These are phyloP conservation scores for Oryza longistaminata DNA, from an alignment of 176 grass and related monocot genomes.

Conservation along the genomic window DNA sequence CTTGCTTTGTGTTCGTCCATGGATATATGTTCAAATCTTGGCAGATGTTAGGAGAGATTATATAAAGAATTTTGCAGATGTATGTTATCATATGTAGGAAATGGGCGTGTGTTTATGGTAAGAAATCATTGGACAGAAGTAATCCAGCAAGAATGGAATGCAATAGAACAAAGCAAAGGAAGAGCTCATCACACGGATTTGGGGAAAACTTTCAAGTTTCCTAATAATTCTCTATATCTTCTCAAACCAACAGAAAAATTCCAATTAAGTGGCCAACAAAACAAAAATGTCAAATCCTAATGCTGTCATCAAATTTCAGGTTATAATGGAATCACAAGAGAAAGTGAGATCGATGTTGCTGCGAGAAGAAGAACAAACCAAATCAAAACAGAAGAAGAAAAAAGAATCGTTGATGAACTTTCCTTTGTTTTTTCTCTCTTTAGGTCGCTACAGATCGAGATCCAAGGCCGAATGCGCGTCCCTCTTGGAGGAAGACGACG, in stretches of 20 bases:
- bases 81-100: slow-evolving; percentile 83
- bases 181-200: slow-evolving; percentile 41
- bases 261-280: slow-evolving; percentile 31
- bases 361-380: slow-evolving; percentile 9
- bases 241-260: slow-evolving; percentile 53
- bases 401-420: slow-evolving; percentile 62
- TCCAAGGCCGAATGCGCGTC: slow-evolving; percentile 74
- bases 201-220: slow-evolving; percentile 40
- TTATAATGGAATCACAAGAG: slow-evolving; percentile 47
- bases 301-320: slow-evolving; percentile 26
- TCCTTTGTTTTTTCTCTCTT: slow-evolving; percentile 47
- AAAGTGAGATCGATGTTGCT: neutral
- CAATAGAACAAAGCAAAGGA: slow-evolving; percentile 25
- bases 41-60: slow-evolving; percentile 3
- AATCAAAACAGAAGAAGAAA: slow-evolving; percentile 51
- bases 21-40: slow-evolving; percentile 39
- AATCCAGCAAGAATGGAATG: slow-evolving; percentile 25
- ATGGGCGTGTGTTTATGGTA: slow-evolving; percentile 3
- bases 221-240: slow-evolving; percentile 51
- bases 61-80: slow-evolving; percentile 22
- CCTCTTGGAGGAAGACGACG: slow-evolving; percentile 68
- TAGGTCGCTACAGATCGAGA: slow-evolving; percentile 86
- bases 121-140: slow-evolving; percentile 23
- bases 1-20: neutral
- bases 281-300: neutral